These are phyloP conservation scores for Casaregolazyma suthepensis DNA, from an alignment of 1,139 yeast genomes.

Conservation along the genomic window DNA sequence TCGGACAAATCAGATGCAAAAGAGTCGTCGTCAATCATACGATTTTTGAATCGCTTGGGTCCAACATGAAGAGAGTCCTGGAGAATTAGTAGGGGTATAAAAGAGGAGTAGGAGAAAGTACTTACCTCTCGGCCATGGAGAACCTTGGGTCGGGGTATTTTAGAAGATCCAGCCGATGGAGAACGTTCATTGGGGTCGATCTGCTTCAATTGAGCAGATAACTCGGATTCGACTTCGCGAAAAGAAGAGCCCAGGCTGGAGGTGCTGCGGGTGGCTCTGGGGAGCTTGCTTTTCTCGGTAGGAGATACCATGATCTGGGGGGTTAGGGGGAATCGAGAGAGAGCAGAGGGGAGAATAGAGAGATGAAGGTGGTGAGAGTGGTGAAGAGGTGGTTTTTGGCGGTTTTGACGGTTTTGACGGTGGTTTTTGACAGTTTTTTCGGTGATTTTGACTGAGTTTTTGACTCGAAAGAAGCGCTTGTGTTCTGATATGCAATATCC, in stretches of 20 bases:
- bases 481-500: too few species aligned
- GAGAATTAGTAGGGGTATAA: background rate
- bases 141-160: constrained; percentile 14
- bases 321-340: too few species aligned
- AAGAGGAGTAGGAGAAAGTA: constrained; percentile 5
- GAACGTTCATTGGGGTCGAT: constrained; percentile 5
- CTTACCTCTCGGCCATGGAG: constrained; percentile 18
- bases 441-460: background rate
- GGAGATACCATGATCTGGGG: background rate
- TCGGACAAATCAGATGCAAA: constrained; percentile 83
- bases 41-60: background rate
- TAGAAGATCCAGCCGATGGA: constrained; percentile 9
- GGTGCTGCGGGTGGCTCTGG: constrained; percentile 16
- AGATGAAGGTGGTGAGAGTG: too few species aligned
- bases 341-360: background rate
- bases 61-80: background rate
- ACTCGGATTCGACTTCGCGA: constrained; percentile 16
- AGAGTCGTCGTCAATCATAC: constrained; percentile 46
- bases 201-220: constrained; percentile 12
- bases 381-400: too few species aligned
- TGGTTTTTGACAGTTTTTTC: too few species aligned
- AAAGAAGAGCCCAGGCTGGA: constrained; percentile 17
- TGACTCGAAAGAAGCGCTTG: background rate
- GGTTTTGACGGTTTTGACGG: background rate
- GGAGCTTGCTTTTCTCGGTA: constrained; percentile 7